phyloP scores from a whole-genome alignment of 768 basidiomycete genomes.

The Tylopilus subfusipes region DNA sequence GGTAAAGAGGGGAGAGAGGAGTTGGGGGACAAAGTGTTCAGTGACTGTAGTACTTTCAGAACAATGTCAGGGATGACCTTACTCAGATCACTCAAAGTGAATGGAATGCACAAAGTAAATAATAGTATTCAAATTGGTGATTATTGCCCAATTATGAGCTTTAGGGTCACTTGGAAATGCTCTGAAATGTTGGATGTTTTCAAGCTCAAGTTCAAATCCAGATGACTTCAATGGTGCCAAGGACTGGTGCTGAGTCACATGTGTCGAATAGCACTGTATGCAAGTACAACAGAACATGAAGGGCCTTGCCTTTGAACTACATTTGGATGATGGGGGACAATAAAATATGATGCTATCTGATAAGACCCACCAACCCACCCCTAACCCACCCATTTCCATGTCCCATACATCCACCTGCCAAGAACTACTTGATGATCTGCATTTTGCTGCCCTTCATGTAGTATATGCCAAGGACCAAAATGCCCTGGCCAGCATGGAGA shows the following conservation, averaged over 20 bases:
- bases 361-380: background rate
- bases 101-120: too few species aligned
- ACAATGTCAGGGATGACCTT: too few species aligned
- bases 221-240: background rate
- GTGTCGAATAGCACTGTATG: too few species aligned
- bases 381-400: too few species aligned
- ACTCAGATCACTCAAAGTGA: too few species aligned
- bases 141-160: background rate
- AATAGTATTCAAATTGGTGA: background rate
- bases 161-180: background rate
- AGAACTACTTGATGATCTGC: background rate
- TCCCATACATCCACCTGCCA: background rate
- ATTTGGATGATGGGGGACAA: too few species aligned
- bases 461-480: background rate
- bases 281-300: too few species aligned
- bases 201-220: background rate
- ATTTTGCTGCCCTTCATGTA: background rate
- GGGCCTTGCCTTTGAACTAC: too few species aligned
- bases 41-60: too few species aligned
- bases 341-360: background rate
- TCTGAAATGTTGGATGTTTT: background rate
- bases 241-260: background rate
- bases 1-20: too few species aligned
- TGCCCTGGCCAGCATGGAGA: background rate
- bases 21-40: too few species aligned